Evolutionary conservation across 2,329 filamentous ascomycete genomes (phyloP).

Genomic region (Fusarium sulawesiense): DNA sequence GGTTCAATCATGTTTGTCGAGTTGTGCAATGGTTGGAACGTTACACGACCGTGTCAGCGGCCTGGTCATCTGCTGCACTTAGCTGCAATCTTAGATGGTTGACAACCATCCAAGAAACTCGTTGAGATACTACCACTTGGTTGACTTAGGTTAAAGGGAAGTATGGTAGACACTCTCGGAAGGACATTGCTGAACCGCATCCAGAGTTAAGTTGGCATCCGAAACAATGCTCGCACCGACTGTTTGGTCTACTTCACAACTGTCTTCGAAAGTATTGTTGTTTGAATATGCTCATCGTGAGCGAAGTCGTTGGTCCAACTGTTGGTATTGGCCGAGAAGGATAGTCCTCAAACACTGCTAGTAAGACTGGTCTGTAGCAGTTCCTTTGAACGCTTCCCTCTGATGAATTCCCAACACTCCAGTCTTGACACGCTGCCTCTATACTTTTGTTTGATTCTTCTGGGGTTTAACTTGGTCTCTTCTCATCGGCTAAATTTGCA

Average conservation of each 20-base stretch:
- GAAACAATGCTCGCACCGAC: background rate
- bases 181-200: background rate
- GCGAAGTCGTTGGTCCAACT: background rate
- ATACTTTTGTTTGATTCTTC: slow-evolving; percentile 39
- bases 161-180: background rate
- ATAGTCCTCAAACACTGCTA: background rate
- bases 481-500: slow-evolving; percentile 14
- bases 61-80: background rate
- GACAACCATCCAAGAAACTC: background rate
- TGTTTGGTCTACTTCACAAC: background rate
- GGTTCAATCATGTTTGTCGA: background rate
- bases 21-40: background rate
- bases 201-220: background rate
- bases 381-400: background rate
- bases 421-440: background rate
- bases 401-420: background rate
- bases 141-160: slow-evolving; percentile 1
- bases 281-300: background rate
- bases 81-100: background rate
- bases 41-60: background rate
- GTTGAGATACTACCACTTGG: background rate
- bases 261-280: background rate
- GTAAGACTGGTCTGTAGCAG: background rate
- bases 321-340: background rate
- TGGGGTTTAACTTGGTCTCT: slow-evolving; percentile 1